Conservation (phyloP, 2,329 filamentous ascomycete species). For the Aureobasidium mangrovei region DNA sequence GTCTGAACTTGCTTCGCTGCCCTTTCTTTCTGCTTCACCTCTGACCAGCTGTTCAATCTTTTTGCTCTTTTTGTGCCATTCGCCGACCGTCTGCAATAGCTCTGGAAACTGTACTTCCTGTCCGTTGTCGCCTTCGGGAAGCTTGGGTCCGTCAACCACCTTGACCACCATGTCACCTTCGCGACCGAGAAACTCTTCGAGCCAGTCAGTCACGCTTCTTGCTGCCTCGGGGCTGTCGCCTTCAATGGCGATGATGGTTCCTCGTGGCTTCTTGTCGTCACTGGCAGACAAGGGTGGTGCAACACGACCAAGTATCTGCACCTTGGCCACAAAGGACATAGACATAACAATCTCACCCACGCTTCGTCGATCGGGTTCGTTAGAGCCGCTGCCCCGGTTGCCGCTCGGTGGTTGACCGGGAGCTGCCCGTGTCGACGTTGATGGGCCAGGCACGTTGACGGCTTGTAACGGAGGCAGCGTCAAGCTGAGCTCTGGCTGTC, state of each 20-base stretch:
- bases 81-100: constrained; percentile 60
- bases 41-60: constrained; percentile 50
- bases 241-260: constrained; percentile 75
- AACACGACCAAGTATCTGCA: constrained; percentile 67
- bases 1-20: constrained; percentile 5
- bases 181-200: constrained; percentile 46
- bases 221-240: constrained; percentile 59
- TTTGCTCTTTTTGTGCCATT: constrained; percentile 67
- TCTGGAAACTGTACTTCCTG: constrained; percentile 33
- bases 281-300: constrained; percentile 52
- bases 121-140: constrained; percentile 27
- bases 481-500: constrained; percentile 22
- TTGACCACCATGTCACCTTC: constrained; percentile 44
- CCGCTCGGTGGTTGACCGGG: background rate
- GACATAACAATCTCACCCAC: constrained; percentile 58
- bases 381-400: constrained; percentile 18
- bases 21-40: constrained; percentile 6
- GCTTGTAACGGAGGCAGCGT: constrained; percentile 48
- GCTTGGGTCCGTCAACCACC: constrained; percentile 41
- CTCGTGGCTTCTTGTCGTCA: constrained; percentile 42
- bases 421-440: background rate
- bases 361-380: constrained; percentile 46
- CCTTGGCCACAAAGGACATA: constrained; percentile 65
- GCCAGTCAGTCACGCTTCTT: constrained; percentile 54
- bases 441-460: constrained; percentile 2